Evolutionary conservation across 805 yeast species (phyloP).

Genomic region (Blastobotrys peoriensis): DNA sequence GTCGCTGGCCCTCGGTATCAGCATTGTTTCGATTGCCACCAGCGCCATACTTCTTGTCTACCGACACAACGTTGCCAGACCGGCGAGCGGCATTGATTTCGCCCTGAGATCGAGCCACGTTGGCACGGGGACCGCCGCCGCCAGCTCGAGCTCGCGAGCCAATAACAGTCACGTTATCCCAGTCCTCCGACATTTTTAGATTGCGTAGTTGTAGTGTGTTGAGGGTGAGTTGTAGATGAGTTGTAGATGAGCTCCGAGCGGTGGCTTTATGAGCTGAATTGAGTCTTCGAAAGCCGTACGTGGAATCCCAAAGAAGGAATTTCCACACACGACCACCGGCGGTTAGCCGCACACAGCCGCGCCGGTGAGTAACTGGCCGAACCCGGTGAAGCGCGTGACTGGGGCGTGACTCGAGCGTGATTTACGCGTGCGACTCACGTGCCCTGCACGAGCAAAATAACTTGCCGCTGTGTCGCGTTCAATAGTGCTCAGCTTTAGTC

Average conservation of each 20-base stretch:
- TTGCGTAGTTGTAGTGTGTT: too few species aligned
- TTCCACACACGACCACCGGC: too few species aligned
- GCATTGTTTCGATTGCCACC: slow-evolving; percentile 51
- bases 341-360: too few species aligned
- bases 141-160: slow-evolving; percentile 88
- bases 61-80: slow-evolving; percentile 79
- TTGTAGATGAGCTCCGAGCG: not conserved
- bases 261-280: not conserved
- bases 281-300: not conserved
- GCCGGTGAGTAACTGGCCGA: too few species aligned
- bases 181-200: slow-evolving; percentile 45
- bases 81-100: slow-evolving; percentile 93
- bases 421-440: too few species aligned
- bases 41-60: slow-evolving; percentile 84
- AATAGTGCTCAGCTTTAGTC: too few species aligned
- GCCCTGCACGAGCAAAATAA: too few species aligned
- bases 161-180: slow-evolving; percentile 88
- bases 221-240: not conserved
- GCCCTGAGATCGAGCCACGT: slow-evolving; percentile 70
- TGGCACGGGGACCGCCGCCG: slow-evolving; percentile 79
- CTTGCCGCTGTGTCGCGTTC: too few species aligned
- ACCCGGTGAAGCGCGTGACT: too few species aligned
- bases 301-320: too few species aligned
- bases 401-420: too few species aligned
- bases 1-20: slow-evolving; percentile 88